Percentiles rank a stretch among this genome's conserved stretches.
Evolutionary conservation across 495 filamentous ascomycete species (phyloP).

Genomic region (Glarea lozoyensis): DNA sequence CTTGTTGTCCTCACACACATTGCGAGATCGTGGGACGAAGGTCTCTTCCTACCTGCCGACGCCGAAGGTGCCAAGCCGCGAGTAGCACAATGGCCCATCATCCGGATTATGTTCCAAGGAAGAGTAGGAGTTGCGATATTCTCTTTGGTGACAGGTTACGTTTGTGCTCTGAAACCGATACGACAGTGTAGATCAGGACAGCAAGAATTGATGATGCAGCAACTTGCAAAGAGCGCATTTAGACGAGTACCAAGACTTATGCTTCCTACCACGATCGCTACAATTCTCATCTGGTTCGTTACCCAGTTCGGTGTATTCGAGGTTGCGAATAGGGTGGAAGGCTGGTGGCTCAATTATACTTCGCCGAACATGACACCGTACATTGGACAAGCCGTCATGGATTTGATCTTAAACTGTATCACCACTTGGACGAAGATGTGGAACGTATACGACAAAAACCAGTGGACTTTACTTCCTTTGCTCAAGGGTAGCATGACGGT

Average conservation of each 20-base stretch:
- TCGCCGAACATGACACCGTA: conserved; percentile 31
- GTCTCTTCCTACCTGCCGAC: conserved; percentile 46
- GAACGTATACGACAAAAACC: conserved; percentile 54
- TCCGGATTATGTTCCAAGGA: conserved; percentile 56
- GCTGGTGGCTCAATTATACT: conserved; percentile 51
- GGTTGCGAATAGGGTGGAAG: conserved; percentile 45
- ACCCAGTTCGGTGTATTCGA: conserved; percentile 52
- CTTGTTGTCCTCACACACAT: conserved; percentile 58
- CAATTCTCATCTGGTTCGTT: conserved; percentile 46
- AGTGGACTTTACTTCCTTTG: conserved; percentile 58
- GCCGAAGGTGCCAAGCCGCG: conserved; percentile 36
- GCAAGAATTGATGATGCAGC: conserved; percentile 38
- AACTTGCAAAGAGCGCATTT: conserved; percentile 53
- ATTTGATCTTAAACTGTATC: conserved; percentile 39
- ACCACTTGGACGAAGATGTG: conserved; percentile 49
- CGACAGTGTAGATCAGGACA: conserved; percentile 49
- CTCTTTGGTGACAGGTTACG: conserved; percentile 58
- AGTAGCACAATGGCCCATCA: conserved; percentile 48
- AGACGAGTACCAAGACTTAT: conserved; percentile 55
- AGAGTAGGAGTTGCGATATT: conserved; percentile 59
- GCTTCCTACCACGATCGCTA: conserved; percentile 49
- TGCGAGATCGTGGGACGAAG: conserved; percentile 47
- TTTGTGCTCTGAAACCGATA: conserved; percentile 57
- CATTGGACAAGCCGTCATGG: conserved; percentile 26
- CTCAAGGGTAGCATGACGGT: conserved; percentile 54